Base-by-base conservation (phyloP, 2,329 filamentous ascomycete genomes). In the Pseudopithomyces chartarum region DNA sequence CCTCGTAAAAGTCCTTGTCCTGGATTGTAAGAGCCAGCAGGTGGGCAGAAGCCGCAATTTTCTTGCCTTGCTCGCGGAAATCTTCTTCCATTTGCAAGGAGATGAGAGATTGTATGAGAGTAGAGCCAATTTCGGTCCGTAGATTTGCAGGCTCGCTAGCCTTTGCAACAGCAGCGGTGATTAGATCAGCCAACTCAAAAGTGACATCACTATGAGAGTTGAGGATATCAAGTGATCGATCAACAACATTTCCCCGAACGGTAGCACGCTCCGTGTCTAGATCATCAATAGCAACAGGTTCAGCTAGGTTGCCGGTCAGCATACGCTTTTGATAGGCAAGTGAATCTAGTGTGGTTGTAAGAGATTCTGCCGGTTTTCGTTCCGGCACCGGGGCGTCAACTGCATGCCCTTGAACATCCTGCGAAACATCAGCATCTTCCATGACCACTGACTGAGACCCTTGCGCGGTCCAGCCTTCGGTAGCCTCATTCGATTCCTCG, bases 41-140 rank as follows among this genome's bases (percentile, higher is more conserved):
- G 76, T 99, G 94, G 17, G 95, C 92, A 76, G 96, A 97, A 1
- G 95, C 91, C 19, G 92, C 90, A 63, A 99, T 87, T 72, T 92
- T 94, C 67, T 85, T 85, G 40, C 85, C 84, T 23, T 81, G 79
- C 17, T 78, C 76, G 52, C 81, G 77, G 63, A 84, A 80, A 57
- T 86, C 82, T 29, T 84, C 83, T 44, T 84, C 84, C 61, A 80
- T 81, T 66, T 86, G 82, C 49, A 88, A 74, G 10, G 86, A 88
- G 46, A 96, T 89, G 12, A 99, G 80, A 0, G 92, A 96, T 67
- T 90, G 89, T 4, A 93, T 88, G 44, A 99, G 80, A 0, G 92
- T 96, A 49, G 89, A 86, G 15, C 91, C 92, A 63, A 96, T 89
- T 54, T 95, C 90, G 59, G 87, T 85, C 39, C 89, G 84, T 80